Base-by-base conservation (phyloP, 2,329 filamentous ascomycete species). In the Rutstroemia sp. region DNA sequence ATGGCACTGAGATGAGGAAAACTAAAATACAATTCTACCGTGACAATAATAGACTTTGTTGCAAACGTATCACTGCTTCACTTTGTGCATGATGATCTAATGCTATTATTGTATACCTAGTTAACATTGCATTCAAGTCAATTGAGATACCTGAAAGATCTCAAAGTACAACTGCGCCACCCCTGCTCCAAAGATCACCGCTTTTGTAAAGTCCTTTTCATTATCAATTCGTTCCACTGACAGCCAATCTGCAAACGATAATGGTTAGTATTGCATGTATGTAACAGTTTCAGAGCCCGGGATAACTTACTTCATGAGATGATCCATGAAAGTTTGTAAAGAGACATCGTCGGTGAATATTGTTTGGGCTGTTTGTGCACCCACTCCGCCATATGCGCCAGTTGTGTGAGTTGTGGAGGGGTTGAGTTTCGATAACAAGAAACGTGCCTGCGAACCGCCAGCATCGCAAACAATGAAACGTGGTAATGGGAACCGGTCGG, bases 291-390 rank as follows among this genome's bases (percentile, higher is more conserved):
- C 61, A 65, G 61, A 56, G 60, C 50, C 9, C 41, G 12, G 14
- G 16, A 37, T 16, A 57, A 79, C 86, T 74, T 79, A 92, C 90
- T 99, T 99, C 94, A 99, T 99, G 71, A 99, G 77, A 75, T 97
- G 92, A 68, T 99, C 94, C 94, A 99, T 99, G 71, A 99, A 99
- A 1, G 92, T 97, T 74, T 97, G 92, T 70, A 99, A 77, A 54
- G 91, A 96, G 54, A 99, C 94, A 72, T 99, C 94, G 69, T 99
- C 94, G 0, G 94, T 99, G 75, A 99, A 99, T 67, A 99, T 99
- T 5, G 94, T 99, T 74, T 99, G 94, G 8, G 92, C 92, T 48
- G 88, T 92, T 68, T 92, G 89, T 2, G 82, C 80, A 30, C 88
- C 85, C 49, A 92, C 88, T 60, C 91, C 92, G 56, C 94, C 94